phyloP scores from a whole-genome alignment of 169 alveolate genomes.

The Cryptosporidium bovis region DNA sequence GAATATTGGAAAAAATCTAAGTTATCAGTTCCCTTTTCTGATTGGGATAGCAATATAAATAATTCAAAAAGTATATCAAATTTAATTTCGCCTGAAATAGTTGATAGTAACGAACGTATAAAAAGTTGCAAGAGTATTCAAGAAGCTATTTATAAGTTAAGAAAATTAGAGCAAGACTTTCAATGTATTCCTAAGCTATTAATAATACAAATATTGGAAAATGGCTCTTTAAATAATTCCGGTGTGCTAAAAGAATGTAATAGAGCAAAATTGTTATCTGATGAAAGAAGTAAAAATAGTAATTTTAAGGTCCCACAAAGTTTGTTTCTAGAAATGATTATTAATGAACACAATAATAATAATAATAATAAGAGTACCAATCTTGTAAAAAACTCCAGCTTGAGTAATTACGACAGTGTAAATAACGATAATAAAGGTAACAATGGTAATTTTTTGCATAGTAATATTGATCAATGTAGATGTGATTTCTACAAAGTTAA shows the following conservation, averaged over 20 bases:
- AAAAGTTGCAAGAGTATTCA: constrained; percentile 56
- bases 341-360: constrained; percentile 12
- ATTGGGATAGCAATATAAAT: constrained; percentile 7
- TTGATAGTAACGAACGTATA: background rate
- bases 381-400: constrained; percentile 3
- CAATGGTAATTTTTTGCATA: background rate
- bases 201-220: constrained; percentile 2
- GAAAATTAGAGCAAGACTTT: constrained; percentile 55
- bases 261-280: background rate
- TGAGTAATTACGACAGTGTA: background rate
- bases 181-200: constrained; percentile 44
- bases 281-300: background rate
- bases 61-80: background rate
- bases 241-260: background rate
- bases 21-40: constrained; percentile 38
- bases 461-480: background rate
- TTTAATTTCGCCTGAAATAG: background rate
- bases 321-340: constrained; percentile 36
- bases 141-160: constrained; percentile 49
- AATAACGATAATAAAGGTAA: background rate
- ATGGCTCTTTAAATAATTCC: background rate
- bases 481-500: constrained; percentile 49
- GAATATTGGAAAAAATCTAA: constrained; percentile 57
- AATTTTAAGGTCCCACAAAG: constrained; percentile 54
- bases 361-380: background rate